Conservation (phyloP, 495 filamentous ascomycete species). For the Aspergillus baeticus region DNA sequence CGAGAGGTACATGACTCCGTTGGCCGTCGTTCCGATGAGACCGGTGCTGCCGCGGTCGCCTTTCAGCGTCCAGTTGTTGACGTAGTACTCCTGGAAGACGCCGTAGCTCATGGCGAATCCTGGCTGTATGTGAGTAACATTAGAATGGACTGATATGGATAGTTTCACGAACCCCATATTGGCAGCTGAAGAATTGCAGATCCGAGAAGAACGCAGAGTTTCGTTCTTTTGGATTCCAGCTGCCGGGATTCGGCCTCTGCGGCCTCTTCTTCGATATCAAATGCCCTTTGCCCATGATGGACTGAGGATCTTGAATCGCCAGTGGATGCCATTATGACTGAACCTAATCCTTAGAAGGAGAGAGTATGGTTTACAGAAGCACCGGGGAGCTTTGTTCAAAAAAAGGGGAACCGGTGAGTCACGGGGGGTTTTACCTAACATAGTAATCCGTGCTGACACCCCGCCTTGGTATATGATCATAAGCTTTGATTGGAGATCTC, state of each 20-base stretch:
- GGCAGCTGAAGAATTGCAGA: constrained; percentile 9
- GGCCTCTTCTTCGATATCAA: not conserved
- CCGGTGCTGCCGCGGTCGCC: constrained; percentile 10
- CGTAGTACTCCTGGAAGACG: constrained; percentile 9
- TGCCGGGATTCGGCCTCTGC: not conserved
- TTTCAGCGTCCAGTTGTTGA: constrained; percentile 7
- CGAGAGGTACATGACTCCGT: constrained; percentile 10
- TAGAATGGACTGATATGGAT: not conserved
- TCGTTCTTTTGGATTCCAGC: not conserved
- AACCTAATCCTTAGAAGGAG: too few species aligned
- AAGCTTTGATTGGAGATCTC: too few species aligned
- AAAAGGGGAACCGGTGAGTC: too few species aligned
- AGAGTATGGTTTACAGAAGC: too few species aligned
- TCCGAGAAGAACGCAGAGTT: constrained; percentile 3
- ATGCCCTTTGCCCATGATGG: too few species aligned
- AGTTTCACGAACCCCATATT: constrained; percentile 6
- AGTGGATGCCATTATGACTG: too few species aligned
- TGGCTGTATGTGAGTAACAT: not conserved
- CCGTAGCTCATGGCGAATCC: constrained; percentile 11
- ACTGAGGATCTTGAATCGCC: too few species aligned
- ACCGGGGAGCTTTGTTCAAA: too few species aligned
- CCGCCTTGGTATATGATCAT: too few species aligned
- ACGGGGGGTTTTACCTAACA: too few species aligned
- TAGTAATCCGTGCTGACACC: too few species aligned
- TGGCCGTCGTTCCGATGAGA: constrained; percentile 5